These are phyloP conservation scores for Pseudofabraea citricarpa DNA, from an alignment of 2,329 filamentous ascomycete genomes.

Conservation along the genomic window DNA sequence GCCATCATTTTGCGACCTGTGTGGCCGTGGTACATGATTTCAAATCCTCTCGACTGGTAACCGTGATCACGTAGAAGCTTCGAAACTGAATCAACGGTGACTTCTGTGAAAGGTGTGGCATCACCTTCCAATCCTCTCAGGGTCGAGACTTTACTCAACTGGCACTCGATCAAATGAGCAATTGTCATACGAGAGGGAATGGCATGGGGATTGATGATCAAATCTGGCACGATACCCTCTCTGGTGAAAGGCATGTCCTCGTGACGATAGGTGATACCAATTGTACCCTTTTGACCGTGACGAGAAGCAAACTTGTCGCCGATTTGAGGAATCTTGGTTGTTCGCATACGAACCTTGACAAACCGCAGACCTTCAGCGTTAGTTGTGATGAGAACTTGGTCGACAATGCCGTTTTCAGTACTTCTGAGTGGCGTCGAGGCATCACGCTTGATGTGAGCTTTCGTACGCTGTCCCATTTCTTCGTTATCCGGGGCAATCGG, in stretches of 20 bases:
- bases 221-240: slow-evolving; percentile 86
- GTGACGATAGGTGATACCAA: slow-evolving; percentile 95
- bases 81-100: slow-evolving; percentile 92
- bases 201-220: slow-evolving; percentile 99
- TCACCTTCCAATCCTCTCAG: slow-evolving; percentile 94
- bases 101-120: slow-evolving; percentile 94
- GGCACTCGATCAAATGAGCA: slow-evolving; percentile 98
- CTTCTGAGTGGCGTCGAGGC: slow-evolving; percentile 91
- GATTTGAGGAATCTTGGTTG: slow-evolving; percentile 97
- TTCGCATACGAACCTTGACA: slow-evolving; percentile 94
- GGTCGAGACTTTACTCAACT: slow-evolving; percentile 92
- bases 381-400: slow-evolving; percentile 88
- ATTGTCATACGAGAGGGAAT: slow-evolving; percentile 99
- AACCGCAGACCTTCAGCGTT: slow-evolving; percentile 93
- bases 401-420: slow-evolving; percentile 95
- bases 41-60: slow-evolving; percentile 95
- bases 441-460: slow-evolving; percentile 86
- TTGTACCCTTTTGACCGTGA: slow-evolving; percentile 98
- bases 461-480: slow-evolving; percentile 88
- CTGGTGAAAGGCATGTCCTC: slow-evolving; percentile 98
- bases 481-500: slow-evolving; percentile 90
- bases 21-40: slow-evolving; percentile 98
- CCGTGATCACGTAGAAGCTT: slow-evolving; percentile 80
- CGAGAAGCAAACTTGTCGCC: slow-evolving; percentile 99
- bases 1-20: slow-evolving; percentile 90